Evolutionary conservation across 768 basidiomycete species (phyloP).

Genomic region (Boletus pseudopeckii): DNA sequence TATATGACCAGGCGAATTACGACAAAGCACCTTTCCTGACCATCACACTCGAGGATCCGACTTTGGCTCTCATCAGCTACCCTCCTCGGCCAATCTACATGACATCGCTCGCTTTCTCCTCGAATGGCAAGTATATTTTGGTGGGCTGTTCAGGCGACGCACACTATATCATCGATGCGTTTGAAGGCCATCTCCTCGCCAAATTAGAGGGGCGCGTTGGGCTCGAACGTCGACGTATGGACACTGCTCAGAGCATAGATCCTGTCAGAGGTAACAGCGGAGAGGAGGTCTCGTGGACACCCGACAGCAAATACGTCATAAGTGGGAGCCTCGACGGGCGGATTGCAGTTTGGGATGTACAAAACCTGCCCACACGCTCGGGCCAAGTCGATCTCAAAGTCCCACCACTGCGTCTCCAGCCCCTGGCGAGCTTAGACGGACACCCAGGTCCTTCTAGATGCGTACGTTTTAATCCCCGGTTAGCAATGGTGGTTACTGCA

Average conservation of each 20-base stretch:
- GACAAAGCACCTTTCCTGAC: constrained; percentile 91
- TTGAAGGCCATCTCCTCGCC: constrained; percentile 76
- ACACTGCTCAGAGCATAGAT: constrained; percentile 53
- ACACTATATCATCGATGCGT: constrained; percentile 93
- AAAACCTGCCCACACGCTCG: constrained; percentile 50
- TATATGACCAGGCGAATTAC: constrained; percentile 83
- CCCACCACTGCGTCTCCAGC: constrained; percentile 49
- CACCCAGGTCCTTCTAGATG: constrained; percentile 84
- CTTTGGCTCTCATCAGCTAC: constrained; percentile 67
- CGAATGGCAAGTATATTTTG: constrained; percentile 85
- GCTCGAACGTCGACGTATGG: constrained; percentile 63
- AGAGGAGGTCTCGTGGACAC: constrained; percentile 92
- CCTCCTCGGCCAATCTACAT: constrained; percentile 88
- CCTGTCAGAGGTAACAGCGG: constrained; percentile 80
- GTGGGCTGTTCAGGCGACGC: constrained; percentile 90
- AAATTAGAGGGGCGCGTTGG: constrained; percentile 85
- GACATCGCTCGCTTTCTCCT: constrained; percentile 88
- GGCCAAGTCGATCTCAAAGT: constrained; percentile 55
- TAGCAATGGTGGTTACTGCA: constrained; percentile 83
- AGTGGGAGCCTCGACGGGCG: constrained; percentile 84
- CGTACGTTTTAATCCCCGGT: constrained; percentile 86
- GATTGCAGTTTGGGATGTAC: constrained; percentile 84
- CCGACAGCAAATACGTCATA: constrained; percentile 88
- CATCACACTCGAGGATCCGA: constrained; percentile 79
- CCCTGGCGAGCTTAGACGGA: constrained; percentile 59